Percentiles rank a stretch among this genome's conserved stretches.
Conservation (phyloP, 2,329 filamentous ascomycete genomes). For the Beauveria bassiana region DNA sequence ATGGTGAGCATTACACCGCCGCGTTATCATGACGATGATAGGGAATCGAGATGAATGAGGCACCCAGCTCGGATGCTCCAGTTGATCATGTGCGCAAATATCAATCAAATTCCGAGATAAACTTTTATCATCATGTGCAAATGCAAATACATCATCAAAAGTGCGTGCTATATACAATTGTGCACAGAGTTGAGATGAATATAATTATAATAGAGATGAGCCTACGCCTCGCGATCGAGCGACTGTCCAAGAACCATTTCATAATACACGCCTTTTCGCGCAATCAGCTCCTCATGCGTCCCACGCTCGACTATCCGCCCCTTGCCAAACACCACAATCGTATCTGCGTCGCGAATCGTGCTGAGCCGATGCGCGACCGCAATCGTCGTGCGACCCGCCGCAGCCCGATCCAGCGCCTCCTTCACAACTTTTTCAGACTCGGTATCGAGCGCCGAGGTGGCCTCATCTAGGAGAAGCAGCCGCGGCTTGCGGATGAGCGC, state of each 20-base stretch:
- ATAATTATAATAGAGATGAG: no score
- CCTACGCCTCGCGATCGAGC: conserved; percentile 26
- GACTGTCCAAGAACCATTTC: conserved; percentile 44
- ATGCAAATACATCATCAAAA: neutral
- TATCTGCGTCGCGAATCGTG: conserved; percentile 49
- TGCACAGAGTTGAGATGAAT: neutral
- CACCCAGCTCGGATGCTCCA: no score
- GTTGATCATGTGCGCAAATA: no score
- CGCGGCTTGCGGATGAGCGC: conserved; percentile 59
- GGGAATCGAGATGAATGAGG: no score
- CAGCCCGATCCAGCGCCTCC: conserved; percentile 45
- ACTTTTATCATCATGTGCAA: no score
- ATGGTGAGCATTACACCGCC: no score
- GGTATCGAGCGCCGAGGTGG: conserved; percentile 57
- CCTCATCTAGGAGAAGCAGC: conserved; percentile 66
- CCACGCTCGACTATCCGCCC: conserved; percentile 48
- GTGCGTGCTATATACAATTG: neutral
- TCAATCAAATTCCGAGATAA: no score
- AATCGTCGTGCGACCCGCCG: conserved; percentile 43
- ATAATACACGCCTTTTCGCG: conserved; percentile 39
- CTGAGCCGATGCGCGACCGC: conserved; percentile 57
- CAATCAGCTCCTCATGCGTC: conserved; percentile 51
- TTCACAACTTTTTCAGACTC: conserved; percentile 61
- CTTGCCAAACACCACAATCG: conserved; percentile 51
- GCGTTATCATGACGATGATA: no score